phyloP scores from a whole-genome alignment of 495 filamentous ascomycete species.

The Thermothielavioides terrestris region DNA sequence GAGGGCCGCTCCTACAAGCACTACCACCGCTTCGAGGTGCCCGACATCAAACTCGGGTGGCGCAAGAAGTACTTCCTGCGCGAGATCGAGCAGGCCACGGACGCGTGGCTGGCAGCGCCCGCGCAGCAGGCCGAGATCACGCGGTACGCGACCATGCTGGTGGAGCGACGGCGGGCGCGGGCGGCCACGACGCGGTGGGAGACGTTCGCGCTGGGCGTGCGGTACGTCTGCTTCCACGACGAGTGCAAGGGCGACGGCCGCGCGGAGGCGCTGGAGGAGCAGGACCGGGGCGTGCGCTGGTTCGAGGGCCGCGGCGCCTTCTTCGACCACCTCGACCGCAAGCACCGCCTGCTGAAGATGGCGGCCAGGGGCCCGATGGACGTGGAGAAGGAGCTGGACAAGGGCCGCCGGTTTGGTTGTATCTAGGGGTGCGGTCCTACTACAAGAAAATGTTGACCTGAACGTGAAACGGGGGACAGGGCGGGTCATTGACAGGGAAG shows the following conservation, averaged over 20 bases:
- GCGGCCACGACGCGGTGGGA: conserved; percentile 26
- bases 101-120: conserved; percentile 12
- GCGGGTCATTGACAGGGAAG: not conserved
- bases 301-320: conserved; percentile 21
- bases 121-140: conserved; percentile 11
- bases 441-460: no score
- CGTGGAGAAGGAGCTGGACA: conserved; percentile 21
- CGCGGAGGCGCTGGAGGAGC: not conserved
- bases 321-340: conserved; percentile 22
- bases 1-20: conserved; percentile 15
- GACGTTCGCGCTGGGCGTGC: conserved; percentile 25
- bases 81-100: conserved; percentile 23
- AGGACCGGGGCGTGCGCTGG: not conserved
- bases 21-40: conserved; percentile 25
- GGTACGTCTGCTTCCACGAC: conserved; percentile 22
- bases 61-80: conserved; percentile 15
- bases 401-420: conserved; percentile 23
- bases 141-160: conserved; percentile 18
- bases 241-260: conserved; percentile 6
- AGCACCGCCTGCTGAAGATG: conserved; percentile 13
- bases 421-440: no score
- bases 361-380: conserved; percentile 14
- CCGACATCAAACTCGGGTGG: conserved; percentile 18
- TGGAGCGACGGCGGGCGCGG: conserved; percentile 13
- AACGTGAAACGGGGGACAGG: not conserved